phyloP scores from a whole-genome alignment of 2,329 filamentous ascomycete genomes.

The Calonectria pseudoturangicola region DNA sequence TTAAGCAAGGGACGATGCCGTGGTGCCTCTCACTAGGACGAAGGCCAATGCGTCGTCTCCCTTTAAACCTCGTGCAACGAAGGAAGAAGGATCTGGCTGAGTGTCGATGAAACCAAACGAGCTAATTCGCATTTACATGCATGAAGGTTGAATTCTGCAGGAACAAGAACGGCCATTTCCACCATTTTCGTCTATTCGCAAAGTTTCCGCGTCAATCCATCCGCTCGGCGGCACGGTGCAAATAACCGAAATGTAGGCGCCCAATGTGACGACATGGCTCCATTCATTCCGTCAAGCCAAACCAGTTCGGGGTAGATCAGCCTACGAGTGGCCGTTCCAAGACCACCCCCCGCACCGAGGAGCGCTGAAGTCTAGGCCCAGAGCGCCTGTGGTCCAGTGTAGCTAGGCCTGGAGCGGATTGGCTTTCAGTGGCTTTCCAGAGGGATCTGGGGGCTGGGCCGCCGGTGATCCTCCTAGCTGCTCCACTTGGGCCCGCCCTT shows the following conservation, averaged over 20 bases:
- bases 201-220: constrained; percentile 10
- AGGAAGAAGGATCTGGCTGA: neutral
- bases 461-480: constrained; percentile 29
- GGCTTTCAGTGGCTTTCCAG: constrained; percentile 28
- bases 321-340: constrained; percentile 1
- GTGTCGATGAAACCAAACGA: neutral
- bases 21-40: neutral
- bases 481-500: constrained; percentile 25
- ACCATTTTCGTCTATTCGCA: neutral
- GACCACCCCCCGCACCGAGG: constrained; percentile 26
- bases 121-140: neutral
- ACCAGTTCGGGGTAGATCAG: constrained; percentile 3
- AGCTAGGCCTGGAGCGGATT: constrained; percentile 36
- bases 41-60: neutral
- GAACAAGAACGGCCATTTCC: constrained; percentile 18
- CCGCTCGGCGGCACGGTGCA: neutral
- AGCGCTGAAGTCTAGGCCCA: constrained; percentile 7
- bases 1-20: constrained; percentile 1
- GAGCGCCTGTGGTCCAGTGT: constrained; percentile 7
- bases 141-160: neutral
- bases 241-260: constrained; percentile 12
- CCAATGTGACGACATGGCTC: neutral
- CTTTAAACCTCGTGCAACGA: neutral
- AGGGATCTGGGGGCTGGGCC: constrained; percentile 13
- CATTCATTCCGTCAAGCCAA: constrained; percentile 8